A percentile compares a stretch with the other conserved stretches of the same genome.
phyloP scores from a whole-genome alignment of 331 rosid genomes.

The Phaseolus coccineus region DNA sequence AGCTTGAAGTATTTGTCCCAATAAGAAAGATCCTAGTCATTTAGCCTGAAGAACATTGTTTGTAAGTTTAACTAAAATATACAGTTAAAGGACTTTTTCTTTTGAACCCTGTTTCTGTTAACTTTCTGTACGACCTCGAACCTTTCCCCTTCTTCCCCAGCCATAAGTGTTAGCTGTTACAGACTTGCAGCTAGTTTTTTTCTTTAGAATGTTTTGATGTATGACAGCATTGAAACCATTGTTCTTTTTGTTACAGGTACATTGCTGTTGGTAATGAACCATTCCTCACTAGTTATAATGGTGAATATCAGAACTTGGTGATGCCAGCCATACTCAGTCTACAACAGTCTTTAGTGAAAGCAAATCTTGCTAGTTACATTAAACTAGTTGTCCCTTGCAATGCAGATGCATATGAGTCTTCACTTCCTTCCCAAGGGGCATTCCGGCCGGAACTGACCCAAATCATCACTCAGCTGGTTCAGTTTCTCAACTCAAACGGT shows the following conservation, averaged over 20 bases:
- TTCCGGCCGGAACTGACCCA: conserved; percentile 73
- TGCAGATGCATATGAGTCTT: conserved; percentile 83
- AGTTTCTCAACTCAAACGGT: conserved; percentile 78
- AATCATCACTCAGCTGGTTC: conserved; percentile 67
- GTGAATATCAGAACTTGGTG: conserved; percentile 68
- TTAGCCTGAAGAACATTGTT: background rate
- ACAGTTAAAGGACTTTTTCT: background rate
- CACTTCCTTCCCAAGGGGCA: conserved; percentile 83
- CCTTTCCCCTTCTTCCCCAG: too few species aligned
- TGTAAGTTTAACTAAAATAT: background rate
- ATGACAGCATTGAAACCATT: background rate
- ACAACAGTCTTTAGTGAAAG: conserved; percentile 78
- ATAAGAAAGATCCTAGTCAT: background rate
- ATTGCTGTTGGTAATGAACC: conserved; percentile 93
- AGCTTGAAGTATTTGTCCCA: background rate
- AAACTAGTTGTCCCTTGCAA: conserved; percentile 91
- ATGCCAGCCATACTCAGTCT: conserved; percentile 75
- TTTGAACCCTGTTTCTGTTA: too few species aligned
- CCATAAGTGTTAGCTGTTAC: too few species aligned
- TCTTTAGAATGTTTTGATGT: conserved; percentile 18
- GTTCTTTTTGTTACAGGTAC: conserved; percentile 59
- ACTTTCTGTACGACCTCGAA: too few species aligned
- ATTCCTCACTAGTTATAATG: conserved; percentile 72
- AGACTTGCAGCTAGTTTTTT: too few species aligned
- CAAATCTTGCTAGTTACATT: conserved; percentile 69